Evolutionary conservation across 257 asterid genomes (phyloP), one percentile per base, ranked within the genome.

Genomic region (Vinca minor): DNA sequence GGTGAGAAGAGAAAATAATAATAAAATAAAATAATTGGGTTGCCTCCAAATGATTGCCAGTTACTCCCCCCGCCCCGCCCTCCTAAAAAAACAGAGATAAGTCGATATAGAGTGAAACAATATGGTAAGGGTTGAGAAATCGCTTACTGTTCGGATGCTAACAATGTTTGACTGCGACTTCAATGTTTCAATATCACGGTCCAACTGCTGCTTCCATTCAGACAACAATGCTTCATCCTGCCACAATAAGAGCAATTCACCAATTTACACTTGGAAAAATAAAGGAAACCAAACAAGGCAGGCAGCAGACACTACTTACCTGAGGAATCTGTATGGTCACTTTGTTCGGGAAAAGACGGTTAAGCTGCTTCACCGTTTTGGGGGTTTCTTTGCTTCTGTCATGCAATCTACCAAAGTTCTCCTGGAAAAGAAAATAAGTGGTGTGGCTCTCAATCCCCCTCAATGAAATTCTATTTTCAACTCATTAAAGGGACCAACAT

Each of bases 201-300:
- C 96, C 82, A 92, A 74, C 62, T 87, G 96, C 63, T 78, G 82
- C 83, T 85, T 92, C 98, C 96, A 92, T 71, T 82, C 82, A 65
- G 77, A 85, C 65, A 83, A 79, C 53, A 89, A 88, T 11, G 79
- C 82, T 75, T 92, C 96, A 65, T 92, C 98, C 98, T 92, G 82
- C 63, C 23, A 26, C 14, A 15, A 41, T 14, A 39, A 21, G 41
- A 62, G 21, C 48, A 20, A 58, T 6, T 58, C 8, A 26, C 28
- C 3, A 55, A n/a, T n/a, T 17, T 17, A 8, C 10, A n/a, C 4
- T 31, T 10, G 8, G 4, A 55, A 8, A 76, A 76, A 52, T 45
- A 38, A 14, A 20, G 52, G n/a, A n/a, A 35, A 12, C 72, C 67
- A 80, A 41, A 45, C 26, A 47, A n/a, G 14, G 34, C 36, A 52